These are phyloP conservation scores for Phytophthora sp. DNA, from an alignment of 352 stramenopile genomes.

Conservation along the genomic window DNA sequence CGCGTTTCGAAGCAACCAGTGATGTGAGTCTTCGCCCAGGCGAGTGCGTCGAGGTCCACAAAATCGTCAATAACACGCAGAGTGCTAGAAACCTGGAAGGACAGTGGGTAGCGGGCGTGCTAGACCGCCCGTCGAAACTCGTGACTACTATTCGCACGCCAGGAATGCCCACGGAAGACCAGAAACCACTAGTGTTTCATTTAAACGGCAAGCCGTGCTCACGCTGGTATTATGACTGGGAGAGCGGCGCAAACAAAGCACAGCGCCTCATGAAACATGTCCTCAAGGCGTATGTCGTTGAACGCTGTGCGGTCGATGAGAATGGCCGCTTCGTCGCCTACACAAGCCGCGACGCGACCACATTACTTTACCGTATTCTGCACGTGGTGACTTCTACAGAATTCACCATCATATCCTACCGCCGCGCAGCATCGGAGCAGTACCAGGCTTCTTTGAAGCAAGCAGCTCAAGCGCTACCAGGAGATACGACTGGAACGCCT, in stretches of 20 bases:
- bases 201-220: conserved; percentile 45
- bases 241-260: conserved; percentile 58
- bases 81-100: conserved; percentile 51
- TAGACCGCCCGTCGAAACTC: conserved; percentile 39
- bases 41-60: conserved; percentile 25
- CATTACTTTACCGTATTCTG: conserved; percentile 40
- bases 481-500: too few species aligned
- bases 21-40: conserved; percentile 18
- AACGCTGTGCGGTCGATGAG: conserved; percentile 31
- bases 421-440: conserved; percentile 32
- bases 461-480: too few species aligned
- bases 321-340: conserved; percentile 19
- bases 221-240: conserved; percentile 71
- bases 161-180: conserved; percentile 10
- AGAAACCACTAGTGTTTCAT: conserved; percentile 42
- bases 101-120: conserved; percentile 47
- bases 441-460: too few species aligned
- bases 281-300: conserved; percentile 54
- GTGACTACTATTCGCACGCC: conserved; percentile 9
- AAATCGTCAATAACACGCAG: conserved; percentile 36
- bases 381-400: conserved; percentile 49
- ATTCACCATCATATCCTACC: conserved; percentile 67
- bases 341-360: neutral
- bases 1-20: conserved; percentile 18
- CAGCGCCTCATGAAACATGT: conserved; percentile 66